Percentiles rank a stretch among this genome's conserved stretches.
Evolutionary conservation across 2,329 filamentous ascomycete genomes (phyloP).

Genomic region (Cytospora mali): DNA sequence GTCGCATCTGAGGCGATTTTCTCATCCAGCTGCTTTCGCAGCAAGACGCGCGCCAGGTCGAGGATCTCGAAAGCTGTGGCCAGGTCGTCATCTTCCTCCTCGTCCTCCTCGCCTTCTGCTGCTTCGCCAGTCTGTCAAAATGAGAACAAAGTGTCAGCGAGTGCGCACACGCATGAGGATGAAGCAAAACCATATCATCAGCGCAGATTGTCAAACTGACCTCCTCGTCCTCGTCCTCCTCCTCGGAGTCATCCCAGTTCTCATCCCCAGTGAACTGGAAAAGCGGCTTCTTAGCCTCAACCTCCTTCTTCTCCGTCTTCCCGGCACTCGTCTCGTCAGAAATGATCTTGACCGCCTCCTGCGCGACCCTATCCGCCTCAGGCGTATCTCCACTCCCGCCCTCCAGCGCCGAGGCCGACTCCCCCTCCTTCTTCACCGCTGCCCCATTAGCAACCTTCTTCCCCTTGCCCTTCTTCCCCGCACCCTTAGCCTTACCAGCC

Average conservation of each 20-base stretch:
- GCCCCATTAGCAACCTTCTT: conserved; percentile 46
- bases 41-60: conserved; percentile 73
- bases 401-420: conserved; percentile 31
- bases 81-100: conserved; percentile 72
- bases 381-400: conserved; percentile 29
- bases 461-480: conserved; percentile 55
- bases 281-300: conserved; percentile 68
- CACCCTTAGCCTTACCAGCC: conserved; percentile 52
- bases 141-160: conserved; percentile 8
- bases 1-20: conserved; percentile 39
- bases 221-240: conserved; percentile 51
- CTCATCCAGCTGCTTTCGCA: conserved; percentile 56
- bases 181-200: neutral
- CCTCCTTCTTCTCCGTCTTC: conserved; percentile 41
- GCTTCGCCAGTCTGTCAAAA: conserved; percentile 42
- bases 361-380: conserved; percentile 46
- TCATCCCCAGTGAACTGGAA: conserved; percentile 96
- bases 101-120: conserved; percentile 48
- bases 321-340: conserved; percentile 47
- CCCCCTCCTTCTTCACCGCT: conserved; percentile 42
- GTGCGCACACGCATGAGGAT: conserved; percentile 3
- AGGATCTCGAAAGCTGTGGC: conserved; percentile 83
- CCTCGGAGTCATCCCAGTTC: conserved; percentile 84
- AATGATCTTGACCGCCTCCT: conserved; percentile 50
- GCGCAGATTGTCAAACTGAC: neutral